phyloP scores from a whole-genome alignment of 352 stramenopile species.

The Lagenidium giganteum region DNA sequence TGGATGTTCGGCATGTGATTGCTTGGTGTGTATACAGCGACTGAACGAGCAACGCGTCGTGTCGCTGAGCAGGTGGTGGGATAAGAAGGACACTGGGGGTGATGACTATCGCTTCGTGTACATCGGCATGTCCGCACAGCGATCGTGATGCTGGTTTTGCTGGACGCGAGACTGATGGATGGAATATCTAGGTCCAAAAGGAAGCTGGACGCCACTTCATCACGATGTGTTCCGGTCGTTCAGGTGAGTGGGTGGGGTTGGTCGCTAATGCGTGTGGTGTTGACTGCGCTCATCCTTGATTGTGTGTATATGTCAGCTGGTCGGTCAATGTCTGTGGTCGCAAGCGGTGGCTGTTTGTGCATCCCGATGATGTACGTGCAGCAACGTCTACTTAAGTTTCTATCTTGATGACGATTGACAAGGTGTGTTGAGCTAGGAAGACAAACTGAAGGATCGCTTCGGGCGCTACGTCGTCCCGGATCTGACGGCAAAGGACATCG shows the following conservation, averaged over 20 bases:
- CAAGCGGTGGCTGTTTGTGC: conserved; percentile 93
- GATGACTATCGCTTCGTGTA: conserved; percentile 98
- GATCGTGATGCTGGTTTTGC: too few species aligned
- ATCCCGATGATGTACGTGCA: conserved; percentile 61
- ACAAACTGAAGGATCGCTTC: conserved; percentile 74
- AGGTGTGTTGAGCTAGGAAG: conserved; percentile 34
- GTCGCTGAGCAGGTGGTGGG: conserved; percentile 59
- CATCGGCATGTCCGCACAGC: too few species aligned
- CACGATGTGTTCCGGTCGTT: conserved; percentile 96
- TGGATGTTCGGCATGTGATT: neutral
- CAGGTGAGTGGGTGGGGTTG: conserved; percentile 37
- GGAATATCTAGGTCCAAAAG: conserved; percentile 51
- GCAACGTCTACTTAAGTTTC: neutral
- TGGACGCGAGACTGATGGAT: too few species aligned
- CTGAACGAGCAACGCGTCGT: neutral
- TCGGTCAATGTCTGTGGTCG: conserved; percentile 93
- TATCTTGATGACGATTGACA: neutral
- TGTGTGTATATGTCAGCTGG: conserved; percentile 62
- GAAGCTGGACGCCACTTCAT: conserved; percentile 91
- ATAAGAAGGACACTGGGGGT: conserved; percentile 46
- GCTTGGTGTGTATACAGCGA: neutral
- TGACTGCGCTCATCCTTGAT: neutral
- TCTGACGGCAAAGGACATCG: conserved; percentile 31
- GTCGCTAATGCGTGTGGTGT: neutral
- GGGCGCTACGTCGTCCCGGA: conserved; percentile 51